Evolutionary conservation across 257 asterid species (phyloP).

Genomic region (Rehmannia glutinosa): DNA sequence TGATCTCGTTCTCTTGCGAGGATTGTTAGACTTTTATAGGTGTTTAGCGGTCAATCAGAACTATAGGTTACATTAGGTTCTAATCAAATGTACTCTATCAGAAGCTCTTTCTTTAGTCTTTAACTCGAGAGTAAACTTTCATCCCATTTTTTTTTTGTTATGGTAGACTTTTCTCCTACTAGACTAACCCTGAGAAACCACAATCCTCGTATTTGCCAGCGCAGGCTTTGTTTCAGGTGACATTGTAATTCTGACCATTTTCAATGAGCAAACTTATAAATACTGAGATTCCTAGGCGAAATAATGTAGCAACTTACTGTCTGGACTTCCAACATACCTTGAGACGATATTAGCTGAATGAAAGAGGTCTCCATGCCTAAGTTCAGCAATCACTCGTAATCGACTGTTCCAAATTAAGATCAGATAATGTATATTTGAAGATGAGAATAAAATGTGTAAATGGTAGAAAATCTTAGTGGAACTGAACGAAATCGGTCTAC

Average conservation of each 20-base stretch:
- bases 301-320: background rate
- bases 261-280: constrained; percentile 9
- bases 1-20: too few species aligned
- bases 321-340: constrained; percentile 43
- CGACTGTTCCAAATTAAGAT: constrained; percentile 53
- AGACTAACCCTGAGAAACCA: background rate
- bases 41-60: too few species aligned
- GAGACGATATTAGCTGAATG: constrained; percentile 86
- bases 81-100: background rate
- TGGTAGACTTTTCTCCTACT: background rate
- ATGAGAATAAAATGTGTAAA: constrained; percentile 14
- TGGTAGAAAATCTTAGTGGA: constrained; percentile 16
- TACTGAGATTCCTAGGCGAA: background rate
- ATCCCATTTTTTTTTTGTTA: background rate
- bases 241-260: constrained; percentile 8
- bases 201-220: constrained; percentile 2
- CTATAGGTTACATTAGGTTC: background rate
- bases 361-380: constrained; percentile 75
- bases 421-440: constrained; percentile 4
- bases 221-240: constrained; percentile 1
- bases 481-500: constrained; percentile 25
- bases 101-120: background rate
- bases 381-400: constrained; percentile 78
- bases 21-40: too few species aligned
- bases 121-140: background rate